Base-by-base conservation (phyloP, 352 stramenopile species). In the Phytopythium ostracodes region DNA sequence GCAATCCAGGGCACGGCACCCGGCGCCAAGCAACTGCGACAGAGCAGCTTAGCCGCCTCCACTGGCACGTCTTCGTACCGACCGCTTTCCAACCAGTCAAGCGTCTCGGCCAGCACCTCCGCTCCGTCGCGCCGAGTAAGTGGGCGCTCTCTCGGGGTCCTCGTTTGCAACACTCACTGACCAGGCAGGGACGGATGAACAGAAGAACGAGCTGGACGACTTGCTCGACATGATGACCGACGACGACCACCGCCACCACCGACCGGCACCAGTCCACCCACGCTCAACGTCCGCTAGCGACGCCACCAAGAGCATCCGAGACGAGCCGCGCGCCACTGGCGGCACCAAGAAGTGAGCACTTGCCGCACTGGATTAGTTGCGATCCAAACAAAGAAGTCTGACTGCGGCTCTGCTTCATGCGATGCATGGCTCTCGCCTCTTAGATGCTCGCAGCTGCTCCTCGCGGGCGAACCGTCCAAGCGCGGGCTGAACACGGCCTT, bases 151-250 rank as follows among this genome's bases (percentile, higher is more conserved):
- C 40, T n/a, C 9, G 5, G 2, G 1, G 17, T 22, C 29, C 35
- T 18, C 11, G 1, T 53, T 27, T 4, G 5, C 12, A 4, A 0
- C 25, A 2, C 43, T 40, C 31, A 44, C 27, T 49, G 31, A 57
- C 38, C 7, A 42, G 14, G 22, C 1, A 11, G 11, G 18, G 5
- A 6, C 33, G 17, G 18, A 11, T 25, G n/a, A n/a, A n/a, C 43
- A 62, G 20, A 68, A 89, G 65, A 79, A 72, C 25, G 79, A 89
- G 36, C 75, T 94, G n/a, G 79, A 94, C 52, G 81, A 92, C 51
- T 56, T 94, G 15, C 68, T 94, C 18, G 73, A 87, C 52, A 82
- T 92, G 76, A 70, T 91, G 8, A 66, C 68, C 43, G 71, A 76
- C 27, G 74, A 81, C 27, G 72, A 81, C 20, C 36, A 18, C 0